phyloP scores from a whole-genome alignment of 768 basidiomycete species.

The Leucocoprinus birnbaumii region DNA sequence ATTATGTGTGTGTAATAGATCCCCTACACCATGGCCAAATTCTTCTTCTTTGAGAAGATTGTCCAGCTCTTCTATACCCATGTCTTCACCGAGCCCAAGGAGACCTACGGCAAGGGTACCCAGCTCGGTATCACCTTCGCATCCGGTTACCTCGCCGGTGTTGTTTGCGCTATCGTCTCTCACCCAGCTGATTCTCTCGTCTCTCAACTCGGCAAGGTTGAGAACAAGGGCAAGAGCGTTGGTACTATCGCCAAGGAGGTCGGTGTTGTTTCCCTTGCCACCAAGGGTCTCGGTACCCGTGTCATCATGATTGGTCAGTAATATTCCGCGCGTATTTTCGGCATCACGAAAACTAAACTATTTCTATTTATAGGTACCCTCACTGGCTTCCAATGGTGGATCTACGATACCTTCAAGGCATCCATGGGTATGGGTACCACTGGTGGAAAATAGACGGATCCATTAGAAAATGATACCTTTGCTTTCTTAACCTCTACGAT shows the following conservation, averaged over 20 bases:
- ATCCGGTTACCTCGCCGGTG: conserved; percentile 93
- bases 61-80: conserved; percentile 86
- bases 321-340: conserved; percentile 14
- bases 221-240: conserved; percentile 78
- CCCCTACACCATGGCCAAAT: conserved; percentile 99
- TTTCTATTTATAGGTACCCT: conserved; percentile 32
- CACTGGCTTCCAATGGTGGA: conserved; percentile 91
- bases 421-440: conserved; percentile 86
- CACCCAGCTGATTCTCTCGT: conserved; percentile 95
- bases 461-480: too few species aligned
- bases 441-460: conserved; percentile 79
- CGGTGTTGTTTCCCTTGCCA: conserved; percentile 60
- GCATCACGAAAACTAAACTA: background rate
- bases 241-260: conserved; percentile 72
- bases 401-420: conserved; percentile 85
- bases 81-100: conserved; percentile 79
- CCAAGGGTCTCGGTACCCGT: conserved; percentile 86
- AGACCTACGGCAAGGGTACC: conserved; percentile 73
- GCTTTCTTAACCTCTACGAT: background rate
- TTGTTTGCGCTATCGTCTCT: conserved; percentile 93
- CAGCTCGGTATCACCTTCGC: conserved; percentile 89
- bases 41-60: conserved; percentile 93
- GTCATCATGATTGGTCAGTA: conserved; percentile 77
- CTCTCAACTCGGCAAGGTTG: conserved; percentile 88
- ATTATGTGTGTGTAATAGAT: conserved; percentile 54